These are phyloP conservation scores for Monilinia laxa DNA, from an alignment of 2,329 filamentous ascomycete species.

Conservation along the genomic window DNA sequence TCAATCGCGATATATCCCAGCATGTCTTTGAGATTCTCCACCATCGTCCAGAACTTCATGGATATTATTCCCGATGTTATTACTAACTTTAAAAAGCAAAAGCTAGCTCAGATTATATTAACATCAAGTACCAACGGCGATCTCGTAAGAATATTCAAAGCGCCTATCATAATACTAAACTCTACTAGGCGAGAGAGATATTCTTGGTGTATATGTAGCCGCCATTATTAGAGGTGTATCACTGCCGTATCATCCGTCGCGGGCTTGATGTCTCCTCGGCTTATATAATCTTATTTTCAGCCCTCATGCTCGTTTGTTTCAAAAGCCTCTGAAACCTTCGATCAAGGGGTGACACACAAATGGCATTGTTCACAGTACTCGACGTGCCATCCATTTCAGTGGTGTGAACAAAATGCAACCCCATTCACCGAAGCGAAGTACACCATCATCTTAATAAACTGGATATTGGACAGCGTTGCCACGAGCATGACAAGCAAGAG, in stretches of 20 bases:
- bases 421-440: conserved; percentile 1
- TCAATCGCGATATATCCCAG: conserved; percentile 3
- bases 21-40: background rate
- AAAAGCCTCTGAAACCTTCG: conserved; percentile 22
- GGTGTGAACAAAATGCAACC: conserved; percentile 16
- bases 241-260: conserved; percentile 7
- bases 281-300: conserved; percentile 7
- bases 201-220: background rate
- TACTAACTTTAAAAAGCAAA: background rate
- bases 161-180: background rate
- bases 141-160: background rate
- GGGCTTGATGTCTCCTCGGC: background rate
- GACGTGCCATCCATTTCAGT: background rate
- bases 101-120: conserved; percentile 4
- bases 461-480: conserved; percentile 18
- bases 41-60: conserved; percentile 1
- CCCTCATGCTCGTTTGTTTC: conserved; percentile 21
- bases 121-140: background rate
- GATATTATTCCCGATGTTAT: background rate
- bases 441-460: background rate
- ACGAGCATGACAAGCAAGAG: conserved; percentile 19
- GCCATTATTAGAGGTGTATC: background rate
- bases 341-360: conserved; percentile 10
- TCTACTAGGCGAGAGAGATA: background rate
- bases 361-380: conserved; percentile 8